These are phyloP conservation scores for Micromonas commoda DNA, from an alignment of 139 green algal genomes.

Conservation along the genomic window DNA sequence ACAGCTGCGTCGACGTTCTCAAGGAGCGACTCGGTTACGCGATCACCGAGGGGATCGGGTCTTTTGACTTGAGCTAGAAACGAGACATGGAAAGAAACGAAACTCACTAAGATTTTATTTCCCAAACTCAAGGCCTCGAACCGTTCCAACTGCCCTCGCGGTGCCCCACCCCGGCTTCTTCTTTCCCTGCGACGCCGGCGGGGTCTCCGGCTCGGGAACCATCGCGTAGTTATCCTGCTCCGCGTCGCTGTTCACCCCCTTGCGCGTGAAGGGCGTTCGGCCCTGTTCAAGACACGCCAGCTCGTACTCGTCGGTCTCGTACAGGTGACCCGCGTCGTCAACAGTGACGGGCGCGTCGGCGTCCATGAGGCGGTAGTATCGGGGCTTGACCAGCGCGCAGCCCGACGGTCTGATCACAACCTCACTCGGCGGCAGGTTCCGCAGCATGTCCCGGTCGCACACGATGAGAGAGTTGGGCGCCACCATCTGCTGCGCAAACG, in stretches of 20 bases:
- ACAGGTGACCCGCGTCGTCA: conserved; percentile 64
- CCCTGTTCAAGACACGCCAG: conserved; percentile 45
- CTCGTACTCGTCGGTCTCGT: conserved; percentile 70
- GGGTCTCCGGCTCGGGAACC: not conserved
- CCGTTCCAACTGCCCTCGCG: not conserved
- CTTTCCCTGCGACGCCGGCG: not conserved
- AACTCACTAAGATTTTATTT: not conserved
- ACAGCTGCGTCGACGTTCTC: conserved; percentile 81
- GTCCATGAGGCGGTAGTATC: conserved; percentile 72
- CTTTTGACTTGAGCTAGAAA: conserved; percentile 85
- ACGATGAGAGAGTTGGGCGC: conserved; percentile 55
- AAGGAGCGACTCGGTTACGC: conserved; percentile 75
- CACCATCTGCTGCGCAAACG: conserved; percentile 56
- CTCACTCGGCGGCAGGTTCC: conserved; percentile 46
- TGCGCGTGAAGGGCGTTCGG: conserved; percentile 20
- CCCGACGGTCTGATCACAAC: conserved; percentile 51
- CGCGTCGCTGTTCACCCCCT: not conserved
- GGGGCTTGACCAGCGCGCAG: conserved; percentile 39
- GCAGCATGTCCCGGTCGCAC: conserved; percentile 48
- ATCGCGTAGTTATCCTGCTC: not conserved
- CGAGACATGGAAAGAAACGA: not conserved
- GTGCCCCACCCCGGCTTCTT: not conserved
- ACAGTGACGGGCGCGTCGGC: conserved; percentile 52
- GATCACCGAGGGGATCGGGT: conserved; percentile 82
- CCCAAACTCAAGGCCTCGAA: not conserved